Conservation (phyloP, 176 grass and related monocot species). For the Neostapfia colusana region DNA sequence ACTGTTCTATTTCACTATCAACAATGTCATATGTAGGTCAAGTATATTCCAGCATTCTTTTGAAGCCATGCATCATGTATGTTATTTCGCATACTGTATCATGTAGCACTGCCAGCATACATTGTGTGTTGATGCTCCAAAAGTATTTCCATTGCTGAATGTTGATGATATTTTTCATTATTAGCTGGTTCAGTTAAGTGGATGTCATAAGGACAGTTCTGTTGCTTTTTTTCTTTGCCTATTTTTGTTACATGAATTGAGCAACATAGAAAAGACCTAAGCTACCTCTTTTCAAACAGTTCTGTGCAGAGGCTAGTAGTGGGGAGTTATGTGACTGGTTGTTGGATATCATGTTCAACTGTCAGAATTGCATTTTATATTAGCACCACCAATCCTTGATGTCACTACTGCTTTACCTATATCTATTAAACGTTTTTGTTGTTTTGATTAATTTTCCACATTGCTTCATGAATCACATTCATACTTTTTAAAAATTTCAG, state of each 20-base stretch:
- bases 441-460: not conserved
- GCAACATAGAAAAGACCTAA: slow-evolving; percentile 7
- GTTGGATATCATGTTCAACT: not conserved
- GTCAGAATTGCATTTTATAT: slow-evolving; percentile 11
- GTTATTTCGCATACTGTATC: not conserved
- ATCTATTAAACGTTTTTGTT: slow-evolving; percentile 7
- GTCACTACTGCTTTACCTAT: not conserved
- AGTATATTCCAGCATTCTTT: slow-evolving; percentile 27
- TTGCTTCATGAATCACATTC: slow-evolving; percentile 19
- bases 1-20: slow-evolving; percentile 8
- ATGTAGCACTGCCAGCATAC: not conserved
- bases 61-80: not conserved
- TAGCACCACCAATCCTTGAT: not conserved
- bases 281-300: not conserved
- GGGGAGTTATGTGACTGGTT: not conserved
- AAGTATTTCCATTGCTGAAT: slow-evolving; percentile 1
- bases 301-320: not conserved
- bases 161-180: not conserved
- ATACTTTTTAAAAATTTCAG: slow-evolving; percentile 46
- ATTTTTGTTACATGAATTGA: not conserved
- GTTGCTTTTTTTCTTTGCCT: not conserved
- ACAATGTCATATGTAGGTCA: not conserved
- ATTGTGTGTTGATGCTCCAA: not conserved
- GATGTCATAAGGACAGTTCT: not conserved
- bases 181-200: not conserved